A percentile compares a stretch with the other conserved stretches of the same genome.
These are phyloP conservation scores for Phlebiopsis flavidoalba DNA, from an alignment of 768 basidiomycete species.

Conservation along the genomic window DNA sequence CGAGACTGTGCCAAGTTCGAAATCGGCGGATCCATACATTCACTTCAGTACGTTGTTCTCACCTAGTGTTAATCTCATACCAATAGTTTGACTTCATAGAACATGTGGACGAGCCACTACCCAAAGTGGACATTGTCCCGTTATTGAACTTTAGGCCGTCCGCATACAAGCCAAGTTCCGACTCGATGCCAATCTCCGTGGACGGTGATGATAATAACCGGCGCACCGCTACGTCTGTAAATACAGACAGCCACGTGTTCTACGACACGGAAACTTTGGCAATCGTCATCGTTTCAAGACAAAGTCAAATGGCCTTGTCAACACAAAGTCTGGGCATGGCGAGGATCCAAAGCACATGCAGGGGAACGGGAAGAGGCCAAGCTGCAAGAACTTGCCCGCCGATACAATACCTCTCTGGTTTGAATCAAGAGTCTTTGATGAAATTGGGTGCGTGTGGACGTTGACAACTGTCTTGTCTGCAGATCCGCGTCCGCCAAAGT, in stretches of 20 bases:
- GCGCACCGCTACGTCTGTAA: slow-evolving; percentile 42
- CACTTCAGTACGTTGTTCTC: slow-evolving; percentile 10
- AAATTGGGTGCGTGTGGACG: background rate
- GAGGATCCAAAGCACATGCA: slow-evolving; percentile 47
- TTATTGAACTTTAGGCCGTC: slow-evolving; percentile 33
- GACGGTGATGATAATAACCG: slow-evolving; percentile 62
- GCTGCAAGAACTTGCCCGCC: slow-evolving; percentile 62
- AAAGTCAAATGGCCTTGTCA: slow-evolving; percentile 57
- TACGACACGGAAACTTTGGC: slow-evolving; percentile 71
- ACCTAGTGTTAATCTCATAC: background rate
- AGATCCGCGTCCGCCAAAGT: slow-evolving; percentile 47
- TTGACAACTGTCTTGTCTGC: background rate
- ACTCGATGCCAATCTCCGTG: slow-evolving; percentile 59
- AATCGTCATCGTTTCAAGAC: slow-evolving; percentile 63
- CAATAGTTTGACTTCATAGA: slow-evolving; percentile 24
- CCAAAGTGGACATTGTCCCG: slow-evolving; percentile 41
- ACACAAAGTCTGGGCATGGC: slow-evolving; percentile 76
- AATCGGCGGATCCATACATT: background rate
- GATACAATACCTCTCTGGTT: slow-evolving; percentile 66
- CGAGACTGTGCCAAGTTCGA: background rate
- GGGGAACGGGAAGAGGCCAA: slow-evolving; percentile 64
- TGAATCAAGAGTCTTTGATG: slow-evolving; percentile 20
- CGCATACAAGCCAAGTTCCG: slow-evolving; percentile 25
- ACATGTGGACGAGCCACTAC: slow-evolving; percentile 38
- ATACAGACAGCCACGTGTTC: slow-evolving; percentile 48